phyloP scores from a whole-genome alignment of 2,329 filamentous ascomycete genomes.

The Juglanconis sp. region DNA sequence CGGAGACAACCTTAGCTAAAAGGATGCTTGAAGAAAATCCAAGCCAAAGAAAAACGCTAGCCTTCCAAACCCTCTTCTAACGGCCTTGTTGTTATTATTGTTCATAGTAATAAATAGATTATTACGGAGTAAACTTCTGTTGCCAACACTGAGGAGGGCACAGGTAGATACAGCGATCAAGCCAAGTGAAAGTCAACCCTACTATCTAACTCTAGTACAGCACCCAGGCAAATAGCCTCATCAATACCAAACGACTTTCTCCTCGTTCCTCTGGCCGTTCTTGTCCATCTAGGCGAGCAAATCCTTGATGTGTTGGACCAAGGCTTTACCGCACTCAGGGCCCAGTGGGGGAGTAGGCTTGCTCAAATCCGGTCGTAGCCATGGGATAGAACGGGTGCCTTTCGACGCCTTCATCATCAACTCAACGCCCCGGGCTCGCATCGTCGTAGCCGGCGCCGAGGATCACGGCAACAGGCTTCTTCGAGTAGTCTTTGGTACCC shows the following conservation, averaged over 20 bases:
- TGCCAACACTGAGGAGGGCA: too few relatives aligned
- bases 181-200: too few relatives aligned
- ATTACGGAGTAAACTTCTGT: too few relatives aligned
- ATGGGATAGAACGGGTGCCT: slow-evolving; percentile 21
- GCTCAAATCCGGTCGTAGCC: slow-evolving; percentile 22
- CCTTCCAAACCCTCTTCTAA: too few relatives aligned
- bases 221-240: too few relatives aligned
- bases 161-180: too few relatives aligned
- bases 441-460: slow-evolving; percentile 24
- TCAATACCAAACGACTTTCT: slow-evolving; percentile 11
- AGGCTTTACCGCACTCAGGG: slow-evolving; percentile 22
- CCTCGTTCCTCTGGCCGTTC: slow-evolving; percentile 14
- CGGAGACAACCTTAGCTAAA: too few relatives aligned
- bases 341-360: slow-evolving; percentile 23
- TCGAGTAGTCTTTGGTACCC: slow-evolving; percentile 23
- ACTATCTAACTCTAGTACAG: too few relatives aligned
- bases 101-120: too few relatives aligned
- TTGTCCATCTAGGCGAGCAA: slow-evolving; percentile 10
- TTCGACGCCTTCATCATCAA: slow-evolving; percentile 19
- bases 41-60: too few relatives aligned
- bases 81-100: too few relatives aligned
- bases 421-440: slow-evolving; percentile 8
- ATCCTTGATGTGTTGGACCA: slow-evolving; percentile 20
- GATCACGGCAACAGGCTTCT: slow-evolving; percentile 19
- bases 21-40: too few relatives aligned